Evolutionary conservation across 2,329 filamentous ascomycete species (phyloP).

Genomic region (Diaporthe sp.): DNA sequence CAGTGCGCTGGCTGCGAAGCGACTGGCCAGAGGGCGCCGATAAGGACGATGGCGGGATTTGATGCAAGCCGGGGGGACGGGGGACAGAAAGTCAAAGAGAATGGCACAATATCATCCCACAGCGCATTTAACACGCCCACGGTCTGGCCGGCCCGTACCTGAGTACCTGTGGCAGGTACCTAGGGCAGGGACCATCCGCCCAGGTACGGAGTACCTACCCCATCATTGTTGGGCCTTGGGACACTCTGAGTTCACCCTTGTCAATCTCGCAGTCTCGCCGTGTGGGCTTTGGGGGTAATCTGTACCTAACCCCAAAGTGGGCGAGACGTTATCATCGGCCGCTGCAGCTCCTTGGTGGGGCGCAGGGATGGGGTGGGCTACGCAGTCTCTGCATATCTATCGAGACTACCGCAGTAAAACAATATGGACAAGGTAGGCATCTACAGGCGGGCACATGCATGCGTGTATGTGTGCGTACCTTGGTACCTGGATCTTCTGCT

Average conservation of each 20-base stretch:
- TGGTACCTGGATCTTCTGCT: slow-evolving; percentile 15
- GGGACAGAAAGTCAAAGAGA: slow-evolving; percentile 24
- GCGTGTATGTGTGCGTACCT: background rate
- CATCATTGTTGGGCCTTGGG: slow-evolving; percentile 6
- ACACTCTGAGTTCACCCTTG: background rate
- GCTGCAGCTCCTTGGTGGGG: slow-evolving; percentile 10
- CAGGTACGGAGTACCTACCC: too few species aligned
- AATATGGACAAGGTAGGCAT: too few species aligned
- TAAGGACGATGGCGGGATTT: slow-evolving; percentile 29
- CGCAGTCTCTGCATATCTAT: background rate
- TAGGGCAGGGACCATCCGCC: background rate
- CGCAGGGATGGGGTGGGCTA: background rate
- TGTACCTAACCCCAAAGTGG: slow-evolving; percentile 23
- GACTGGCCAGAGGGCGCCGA: slow-evolving; percentile 21
- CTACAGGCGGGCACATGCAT: background rate
- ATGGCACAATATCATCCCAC: slow-evolving; percentile 15
- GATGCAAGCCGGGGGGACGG: slow-evolving; percentile 17
- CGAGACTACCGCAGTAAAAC: too few species aligned
- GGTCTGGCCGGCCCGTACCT: slow-evolving; percentile 7
- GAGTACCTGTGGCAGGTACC: background rate
- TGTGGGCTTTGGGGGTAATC: slow-evolving; percentile 1
- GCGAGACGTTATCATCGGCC: slow-evolving; percentile 15
- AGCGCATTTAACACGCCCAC: background rate
- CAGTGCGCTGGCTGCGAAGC: slow-evolving; percentile 16
- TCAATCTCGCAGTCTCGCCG: slow-evolving; percentile 18